Conservation (phyloP, 192 early-diverging fungal species). For the Phlyctochytrium bullatum region DNA sequence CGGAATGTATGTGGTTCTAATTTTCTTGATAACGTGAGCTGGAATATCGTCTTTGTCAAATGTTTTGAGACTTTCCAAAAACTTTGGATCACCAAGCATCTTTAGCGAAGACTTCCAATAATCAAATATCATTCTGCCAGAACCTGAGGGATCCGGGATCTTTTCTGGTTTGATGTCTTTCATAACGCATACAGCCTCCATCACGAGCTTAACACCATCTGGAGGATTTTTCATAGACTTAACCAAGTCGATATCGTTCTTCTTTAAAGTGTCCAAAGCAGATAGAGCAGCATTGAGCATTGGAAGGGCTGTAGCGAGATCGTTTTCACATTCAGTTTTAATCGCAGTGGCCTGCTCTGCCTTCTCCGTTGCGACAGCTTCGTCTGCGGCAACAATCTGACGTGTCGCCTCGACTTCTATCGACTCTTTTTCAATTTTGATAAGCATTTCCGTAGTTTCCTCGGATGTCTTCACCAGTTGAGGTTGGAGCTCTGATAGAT, state of each 20-base stretch:
- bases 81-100: conserved; percentile 56
- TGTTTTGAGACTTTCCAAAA: conserved; percentile 49
- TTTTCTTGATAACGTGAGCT: conserved; percentile 58
- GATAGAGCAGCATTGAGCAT: conserved; percentile 55
- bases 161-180: conserved; percentile 66
- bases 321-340: conserved; percentile 56
- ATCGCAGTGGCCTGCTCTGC: conserved; percentile 55
- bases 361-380: conserved; percentile 53
- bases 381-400: conserved; percentile 56
- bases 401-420: conserved; percentile 57
- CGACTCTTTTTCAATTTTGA: conserved; percentile 60
- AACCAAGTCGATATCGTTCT: conserved; percentile 60
- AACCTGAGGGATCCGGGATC: conserved; percentile 60
- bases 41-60: conserved; percentile 65
- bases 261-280: conserved; percentile 61
- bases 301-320: conserved; percentile 59
- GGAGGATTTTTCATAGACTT: conserved; percentile 68
- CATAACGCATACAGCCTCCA: conserved; percentile 67
- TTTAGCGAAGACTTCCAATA: conserved; percentile 64
- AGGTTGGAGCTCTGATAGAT: conserved; percentile 53
- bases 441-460: conserved; percentile 59
- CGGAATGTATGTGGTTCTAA: conserved; percentile 53
- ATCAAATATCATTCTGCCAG: conserved; percentile 62
- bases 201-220: conserved; percentile 60
- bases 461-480: conserved; percentile 60